Evolutionary conservation across 2,329 filamentous ascomycete genomes (phyloP), one percentile per base, ranked within the genome.

Genomic region (Penicillium sp.): DNA sequence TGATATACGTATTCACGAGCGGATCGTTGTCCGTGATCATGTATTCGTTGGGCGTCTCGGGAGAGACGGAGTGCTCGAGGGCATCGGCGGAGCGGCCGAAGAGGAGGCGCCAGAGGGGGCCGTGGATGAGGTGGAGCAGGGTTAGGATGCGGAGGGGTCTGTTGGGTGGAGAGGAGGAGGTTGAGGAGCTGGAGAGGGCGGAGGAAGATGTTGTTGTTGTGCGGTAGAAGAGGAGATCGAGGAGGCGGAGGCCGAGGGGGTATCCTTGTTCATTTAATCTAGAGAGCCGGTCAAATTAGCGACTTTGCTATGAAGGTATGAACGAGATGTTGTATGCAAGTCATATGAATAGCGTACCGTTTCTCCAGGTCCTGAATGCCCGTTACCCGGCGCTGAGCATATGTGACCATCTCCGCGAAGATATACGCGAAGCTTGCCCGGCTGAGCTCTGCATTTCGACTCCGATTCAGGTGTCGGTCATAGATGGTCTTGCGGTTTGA

Each of bases 21-120:
- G 95, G 95, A 76, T 98, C 95, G 79, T 99, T 98, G 80, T 99
- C 95, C 71, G 93, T 92, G 71, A 99, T 95, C 94, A 99, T 98
- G 83, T 98, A 99, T 81, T 98, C 94, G 70, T 95, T 92, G 8
- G 92, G 89, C 55, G 93, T 94, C 56, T 89, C 86, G 8, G 91
- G 89, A 71, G 91, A 89, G 57, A 88, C 88, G 61, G 88, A 92
- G 79, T 95, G 93, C 80, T 99, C 95, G 60, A 99, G 87, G 19
- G 92, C 90, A 79, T 98, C 94, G 30, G 95, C 95, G 58, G 93
- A 89, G 1, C 94, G 90, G 40, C 87, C 88, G 78, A 99, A 99
- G 52, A 99, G 89, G 77, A 96, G 91, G 68, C 90, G 88, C 91
- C 94, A 99, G 58, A 97, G 84, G 58, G 89, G 90, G 64, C 93